These are phyloP conservation scores for Neonectria faginata DNA, from an alignment of 2,329 filamentous ascomycete species.

Conservation along the genomic window DNA sequence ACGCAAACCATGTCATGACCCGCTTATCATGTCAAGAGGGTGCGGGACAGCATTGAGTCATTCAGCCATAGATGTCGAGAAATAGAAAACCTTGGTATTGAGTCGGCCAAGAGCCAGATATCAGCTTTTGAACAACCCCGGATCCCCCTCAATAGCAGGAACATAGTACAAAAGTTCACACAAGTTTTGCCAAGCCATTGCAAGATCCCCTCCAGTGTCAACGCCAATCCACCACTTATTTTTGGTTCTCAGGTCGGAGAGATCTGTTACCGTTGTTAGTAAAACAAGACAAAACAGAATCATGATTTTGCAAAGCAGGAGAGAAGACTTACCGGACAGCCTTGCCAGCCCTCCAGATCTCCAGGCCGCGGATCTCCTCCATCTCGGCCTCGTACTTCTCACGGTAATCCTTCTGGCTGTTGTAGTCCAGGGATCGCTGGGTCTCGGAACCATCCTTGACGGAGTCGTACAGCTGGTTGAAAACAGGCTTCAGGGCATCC, in stretches of 20 bases:
- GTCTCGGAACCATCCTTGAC: conserved; percentile 95
- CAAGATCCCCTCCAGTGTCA: conserved; percentile 35
- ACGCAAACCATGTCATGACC: conserved; percentile 13
- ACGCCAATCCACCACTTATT: conserved; percentile 61
- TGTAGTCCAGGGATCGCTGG: conserved; percentile 96
- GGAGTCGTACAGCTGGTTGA: conserved; percentile 95
- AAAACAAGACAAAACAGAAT: not conserved
- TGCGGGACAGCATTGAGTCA: not conserved
- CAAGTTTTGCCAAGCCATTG: conserved; percentile 39
- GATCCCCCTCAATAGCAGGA: conserved; percentile 40
- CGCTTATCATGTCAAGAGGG: conserved; percentile 25
- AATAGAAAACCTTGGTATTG: conserved; percentile 34
- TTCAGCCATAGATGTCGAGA: not conserved
- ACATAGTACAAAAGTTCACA: conserved; percentile 46
- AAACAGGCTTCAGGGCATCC: conserved; percentile 97
- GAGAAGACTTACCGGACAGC: conserved; percentile 78
- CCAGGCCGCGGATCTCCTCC: conserved; percentile 96
- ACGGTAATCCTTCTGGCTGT: conserved; percentile 94
- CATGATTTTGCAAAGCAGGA: not conserved
- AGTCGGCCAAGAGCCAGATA: conserved; percentile 31
- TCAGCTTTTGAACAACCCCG: conserved; percentile 46
- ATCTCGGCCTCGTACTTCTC: conserved; percentile 98
- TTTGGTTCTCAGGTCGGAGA: conserved; percentile 89
- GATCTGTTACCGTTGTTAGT: conserved; percentile 59
- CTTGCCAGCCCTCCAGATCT: conserved; percentile 99